Conservation (phyloP, 2,329 filamentous ascomycete species). For the Byssothecium circinans region DNA sequence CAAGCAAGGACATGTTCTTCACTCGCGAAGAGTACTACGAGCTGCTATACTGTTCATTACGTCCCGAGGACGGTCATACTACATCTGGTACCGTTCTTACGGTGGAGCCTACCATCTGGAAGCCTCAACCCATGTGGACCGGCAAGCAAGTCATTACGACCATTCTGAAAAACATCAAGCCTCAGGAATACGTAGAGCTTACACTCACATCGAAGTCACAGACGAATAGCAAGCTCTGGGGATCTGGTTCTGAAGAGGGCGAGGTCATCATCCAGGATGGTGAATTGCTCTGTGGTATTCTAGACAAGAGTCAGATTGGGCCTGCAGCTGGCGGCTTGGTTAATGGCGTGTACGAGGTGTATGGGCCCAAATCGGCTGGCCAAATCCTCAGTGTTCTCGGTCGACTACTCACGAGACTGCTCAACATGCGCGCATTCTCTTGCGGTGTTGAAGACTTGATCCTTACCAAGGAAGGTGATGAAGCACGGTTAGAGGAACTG, state of each 20-base stretch:
- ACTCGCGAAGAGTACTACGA: constrained; percentile 86
- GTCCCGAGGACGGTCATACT: constrained; percentile 89
- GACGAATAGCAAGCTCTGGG: constrained; percentile 80
- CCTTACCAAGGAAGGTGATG: constrained; percentile 78
- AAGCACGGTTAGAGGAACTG: constrained; percentile 68
- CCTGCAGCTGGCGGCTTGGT: constrained; percentile 84
- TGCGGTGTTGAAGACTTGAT: constrained; percentile 96
- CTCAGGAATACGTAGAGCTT: constrained; percentile 72
- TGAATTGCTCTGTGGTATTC: constrained; percentile 83
- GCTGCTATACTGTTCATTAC: constrained; percentile 84
- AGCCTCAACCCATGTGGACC: constrained; percentile 83
- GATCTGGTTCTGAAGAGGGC: constrained; percentile 71
- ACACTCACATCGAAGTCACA: constrained; percentile 79
- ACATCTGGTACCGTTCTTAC: constrained; percentile 79
- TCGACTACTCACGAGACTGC: constrained; percentile 81
- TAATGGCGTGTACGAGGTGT: constrained; percentile 90
- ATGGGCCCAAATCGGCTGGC: constrained; percentile 83
- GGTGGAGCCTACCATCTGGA: constrained; percentile 77
- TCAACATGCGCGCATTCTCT: constrained; percentile 93
- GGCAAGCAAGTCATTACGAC: constrained; percentile 96
- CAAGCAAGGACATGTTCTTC: constrained; percentile 89
- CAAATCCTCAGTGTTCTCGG: constrained; percentile 87
- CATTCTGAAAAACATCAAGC: constrained; percentile 88
- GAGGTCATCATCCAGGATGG: constrained; percentile 81
- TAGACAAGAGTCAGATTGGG: constrained; percentile 95